These are phyloP conservation scores for Pleurotus tuoliensis DNA, from an alignment of 768 basidiomycete species.

Conservation along the genomic window DNA sequence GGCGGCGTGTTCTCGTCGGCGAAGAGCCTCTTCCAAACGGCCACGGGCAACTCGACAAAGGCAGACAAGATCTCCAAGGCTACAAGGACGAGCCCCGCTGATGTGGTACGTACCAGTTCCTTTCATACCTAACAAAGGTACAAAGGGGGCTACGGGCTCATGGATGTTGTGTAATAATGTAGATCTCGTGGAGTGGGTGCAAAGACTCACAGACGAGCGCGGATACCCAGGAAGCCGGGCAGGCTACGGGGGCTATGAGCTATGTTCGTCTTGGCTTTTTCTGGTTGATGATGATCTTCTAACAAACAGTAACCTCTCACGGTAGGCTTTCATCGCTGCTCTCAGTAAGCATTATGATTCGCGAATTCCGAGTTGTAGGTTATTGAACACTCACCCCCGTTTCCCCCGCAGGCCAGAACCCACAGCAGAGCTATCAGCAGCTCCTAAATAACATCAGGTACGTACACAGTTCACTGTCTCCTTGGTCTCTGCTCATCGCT, in stretches of 20 bases:
- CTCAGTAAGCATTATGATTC: constrained; percentile 37
- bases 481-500: neutral
- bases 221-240: constrained; percentile 62
- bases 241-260: constrained; percentile 78
- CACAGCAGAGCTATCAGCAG: constrained; percentile 49
- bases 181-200: constrained; percentile 88
- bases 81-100: constrained; percentile 77
- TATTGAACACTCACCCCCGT: neutral
- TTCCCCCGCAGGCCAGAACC: constrained; percentile 31
- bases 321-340: constrained; percentile 53
- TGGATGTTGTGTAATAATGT: neutral
- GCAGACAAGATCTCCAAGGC: constrained; percentile 57
- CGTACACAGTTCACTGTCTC: neutral
- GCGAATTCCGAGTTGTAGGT: neutral
- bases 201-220: constrained; percentile 83
- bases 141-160: neutral
- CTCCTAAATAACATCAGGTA: constrained; percentile 31
- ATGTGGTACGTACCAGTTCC: constrained; percentile 57
- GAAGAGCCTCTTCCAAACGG: constrained; percentile 69
- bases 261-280: constrained; percentile 40
- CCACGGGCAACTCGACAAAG: constrained; percentile 61
- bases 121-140: neutral
- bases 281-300: neutral
- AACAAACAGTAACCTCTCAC: constrained; percentile 1
- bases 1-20: constrained; percentile 74